Evolutionary conservation across 345 rosid species (phyloP).

Genomic region (Ceriops zippeliana): DNA sequence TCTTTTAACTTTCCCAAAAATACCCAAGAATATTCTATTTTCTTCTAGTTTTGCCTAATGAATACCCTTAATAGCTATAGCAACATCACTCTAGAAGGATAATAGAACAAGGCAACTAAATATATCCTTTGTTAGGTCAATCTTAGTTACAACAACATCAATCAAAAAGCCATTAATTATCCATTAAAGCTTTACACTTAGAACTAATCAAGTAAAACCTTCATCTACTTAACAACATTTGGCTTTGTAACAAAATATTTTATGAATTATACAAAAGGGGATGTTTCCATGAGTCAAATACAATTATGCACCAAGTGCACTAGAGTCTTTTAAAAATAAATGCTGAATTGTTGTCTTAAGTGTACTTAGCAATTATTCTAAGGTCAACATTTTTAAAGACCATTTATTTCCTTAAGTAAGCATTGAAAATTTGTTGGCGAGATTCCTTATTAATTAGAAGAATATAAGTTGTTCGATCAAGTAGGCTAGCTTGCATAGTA

Average conservation of each 20-base stretch:
- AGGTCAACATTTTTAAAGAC: not conserved
- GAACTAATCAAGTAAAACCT: constrained; percentile 36
- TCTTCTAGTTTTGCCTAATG: too few relatives aligned
- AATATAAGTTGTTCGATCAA: not conserved
- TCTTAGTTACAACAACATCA: constrained; percentile 83
- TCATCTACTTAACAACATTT: constrained; percentile 87
- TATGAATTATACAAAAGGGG: constrained; percentile 87
- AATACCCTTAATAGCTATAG: too few relatives aligned
- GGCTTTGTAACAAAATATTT: constrained; percentile 81
- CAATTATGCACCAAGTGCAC: constrained; percentile 80
- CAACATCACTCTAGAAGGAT: constrained; percentile 31
- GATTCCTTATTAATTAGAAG: not conserved
- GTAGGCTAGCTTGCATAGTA: not conserved
- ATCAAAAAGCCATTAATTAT: constrained; percentile 69
- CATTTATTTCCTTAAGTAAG: not conserved
- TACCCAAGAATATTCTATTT: too few relatives aligned
- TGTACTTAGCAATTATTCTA: not conserved
- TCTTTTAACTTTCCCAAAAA: too few relatives aligned
- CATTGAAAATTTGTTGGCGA: not conserved
- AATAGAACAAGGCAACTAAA: constrained; percentile 77
- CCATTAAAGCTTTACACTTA: constrained; percentile 63
- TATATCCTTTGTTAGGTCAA: constrained; percentile 82
- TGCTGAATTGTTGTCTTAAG: not conserved
- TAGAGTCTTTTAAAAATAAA: constrained; percentile 1
- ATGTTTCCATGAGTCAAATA: constrained; percentile 91